These are phyloP conservation scores for Conticribra guillardii DNA, from an alignment of 108 stramenopile species.

Conservation along the genomic window DNA sequence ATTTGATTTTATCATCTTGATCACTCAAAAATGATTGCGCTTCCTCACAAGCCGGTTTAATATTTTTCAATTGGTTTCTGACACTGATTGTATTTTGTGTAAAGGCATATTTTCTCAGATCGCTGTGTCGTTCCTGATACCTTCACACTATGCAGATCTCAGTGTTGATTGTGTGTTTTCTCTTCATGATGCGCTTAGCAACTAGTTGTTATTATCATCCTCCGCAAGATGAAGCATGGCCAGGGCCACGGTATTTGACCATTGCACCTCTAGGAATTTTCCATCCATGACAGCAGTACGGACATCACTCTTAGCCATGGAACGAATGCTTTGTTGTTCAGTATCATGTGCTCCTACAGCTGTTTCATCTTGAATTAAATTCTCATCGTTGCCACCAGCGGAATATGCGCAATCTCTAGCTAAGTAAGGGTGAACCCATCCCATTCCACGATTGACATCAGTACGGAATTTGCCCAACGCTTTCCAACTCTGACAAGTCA, in stretches of 20 bases:
- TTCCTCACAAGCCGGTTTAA: too few relatives aligned
- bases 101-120: too few relatives aligned
- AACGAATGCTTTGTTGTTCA: constrained; percentile 59
- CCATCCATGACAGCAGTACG: constrained; percentile 51
- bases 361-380: too few relatives aligned
- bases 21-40: too few relatives aligned
- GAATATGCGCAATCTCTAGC: constrained; percentile 56
- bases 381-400: constrained; percentile 3
- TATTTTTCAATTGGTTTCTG: too few relatives aligned
- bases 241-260: constrained; percentile 80
- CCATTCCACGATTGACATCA: constrained; percentile 86
- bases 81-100: too few relatives aligned
- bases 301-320: constrained; percentile 57
- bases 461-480: constrained; percentile 72
- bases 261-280: constrained; percentile 81
- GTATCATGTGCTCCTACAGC: constrained; percentile 77
- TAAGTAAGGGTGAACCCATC: constrained; percentile 72
- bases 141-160: too few relatives aligned
- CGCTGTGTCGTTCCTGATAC: too few relatives aligned
- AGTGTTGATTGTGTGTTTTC: too few relatives aligned
- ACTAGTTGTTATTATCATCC: neutral
- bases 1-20: too few relatives aligned
- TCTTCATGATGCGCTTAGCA: too few relatives aligned
- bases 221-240: constrained; percentile 55
- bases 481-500: constrained; percentile 56